phyloP scores from a whole-genome alignment of 2,329 filamentous ascomycete species.

The Cryphonectria parasitica region DNA sequence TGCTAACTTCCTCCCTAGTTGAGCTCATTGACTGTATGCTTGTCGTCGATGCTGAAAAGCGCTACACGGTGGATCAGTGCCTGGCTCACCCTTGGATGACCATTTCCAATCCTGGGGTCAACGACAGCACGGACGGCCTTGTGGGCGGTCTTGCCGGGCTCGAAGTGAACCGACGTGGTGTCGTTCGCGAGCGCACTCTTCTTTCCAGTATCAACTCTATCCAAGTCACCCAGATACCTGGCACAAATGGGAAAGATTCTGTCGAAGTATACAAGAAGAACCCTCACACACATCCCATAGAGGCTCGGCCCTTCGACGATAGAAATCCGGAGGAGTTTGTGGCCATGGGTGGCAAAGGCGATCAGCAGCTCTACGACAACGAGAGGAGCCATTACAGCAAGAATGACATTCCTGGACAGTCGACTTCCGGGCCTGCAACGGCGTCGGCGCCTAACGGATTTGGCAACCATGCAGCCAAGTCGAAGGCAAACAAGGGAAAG shows the following conservation, averaged over 20 bases:
- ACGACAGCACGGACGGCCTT: constrained; percentile 89
- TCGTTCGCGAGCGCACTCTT: constrained; percentile 81
- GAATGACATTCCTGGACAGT: constrained; percentile 39
- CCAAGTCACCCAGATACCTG: constrained; percentile 57
- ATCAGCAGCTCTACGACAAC: constrained; percentile 74
- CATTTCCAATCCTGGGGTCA: constrained; percentile 60
- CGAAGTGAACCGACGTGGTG: constrained; percentile 81
- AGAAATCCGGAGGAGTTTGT: constrained; percentile 78
- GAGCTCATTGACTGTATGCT: constrained; percentile 96
- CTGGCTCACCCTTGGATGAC: constrained; percentile 90
- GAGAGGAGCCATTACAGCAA: constrained; percentile 59
- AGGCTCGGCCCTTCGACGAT: constrained; percentile 69
- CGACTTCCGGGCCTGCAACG: constrained; percentile 32
- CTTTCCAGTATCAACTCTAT: constrained; percentile 82
- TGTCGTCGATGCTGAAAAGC: constrained; percentile 79
- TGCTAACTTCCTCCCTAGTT: constrained; percentile 47
- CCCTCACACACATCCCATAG: constrained; percentile 45
- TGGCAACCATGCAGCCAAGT: constrained; percentile 19
- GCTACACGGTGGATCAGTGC: constrained; percentile 89
- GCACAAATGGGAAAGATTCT: constrained; percentile 57
- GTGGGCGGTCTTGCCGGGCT: constrained; percentile 83
- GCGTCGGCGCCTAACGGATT: constrained; percentile 25
- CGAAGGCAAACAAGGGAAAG: constrained; percentile 24
- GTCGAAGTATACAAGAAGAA: constrained; percentile 81
- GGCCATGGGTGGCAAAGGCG: constrained; percentile 82